Base-by-base conservation (phyloP, 192 early-diverging fungal species). In the Ramicandelaber brevisporus region DNA sequence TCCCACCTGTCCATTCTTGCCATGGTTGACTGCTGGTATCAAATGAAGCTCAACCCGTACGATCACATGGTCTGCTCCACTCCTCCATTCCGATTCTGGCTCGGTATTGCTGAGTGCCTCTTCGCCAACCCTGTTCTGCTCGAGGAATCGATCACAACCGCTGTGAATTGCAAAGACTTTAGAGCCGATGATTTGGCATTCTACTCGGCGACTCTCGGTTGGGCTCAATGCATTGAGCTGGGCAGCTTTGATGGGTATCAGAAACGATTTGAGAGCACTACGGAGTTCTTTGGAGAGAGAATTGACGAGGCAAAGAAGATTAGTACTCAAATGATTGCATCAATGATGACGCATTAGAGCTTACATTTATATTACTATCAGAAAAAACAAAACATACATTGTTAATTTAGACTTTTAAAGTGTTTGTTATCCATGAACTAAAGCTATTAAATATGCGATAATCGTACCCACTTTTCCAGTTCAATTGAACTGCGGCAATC, bases 11-110 rank as follows among this genome's bases (percentile, higher is more conserved):
- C 88, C 3, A 44, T 97, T 14, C 47, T 97, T 21, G 76, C 84
- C 23, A 90, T 90, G 43, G 90, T 66, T 1, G 90, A 92, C 36
- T 89, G 84, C 39, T 97, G 90, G 90, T 60, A 79, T 48, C 52
- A 48, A 4, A 61, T 87, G 40, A 39, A 49, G 11, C 69, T 83
- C 46, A 78, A 82, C 31, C 85, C 89, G 9, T 96, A 92, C 43
- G 78, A 83, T 23, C 80, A 83, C 39, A 61, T 96, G 41, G 78
- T 96, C 5, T 92, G 87, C 36, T 83, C 92, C 52, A 96, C 89
- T 1, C 89, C 89, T 6, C 61, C 85, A 9, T 96, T 96, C 47
- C 58, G 83, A 9, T 63, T 92, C 43, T 79, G 85, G 71, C 63
- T 85, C 52, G 92, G 92, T 19, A 85, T 90, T 24, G 72, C 81